A percentile compares a stretch with the other conserved stretches of the same genome.
Evolutionary conservation across 139 green algal species (phyloP).

Genomic region (Ettlia oleoabundans): DNA sequence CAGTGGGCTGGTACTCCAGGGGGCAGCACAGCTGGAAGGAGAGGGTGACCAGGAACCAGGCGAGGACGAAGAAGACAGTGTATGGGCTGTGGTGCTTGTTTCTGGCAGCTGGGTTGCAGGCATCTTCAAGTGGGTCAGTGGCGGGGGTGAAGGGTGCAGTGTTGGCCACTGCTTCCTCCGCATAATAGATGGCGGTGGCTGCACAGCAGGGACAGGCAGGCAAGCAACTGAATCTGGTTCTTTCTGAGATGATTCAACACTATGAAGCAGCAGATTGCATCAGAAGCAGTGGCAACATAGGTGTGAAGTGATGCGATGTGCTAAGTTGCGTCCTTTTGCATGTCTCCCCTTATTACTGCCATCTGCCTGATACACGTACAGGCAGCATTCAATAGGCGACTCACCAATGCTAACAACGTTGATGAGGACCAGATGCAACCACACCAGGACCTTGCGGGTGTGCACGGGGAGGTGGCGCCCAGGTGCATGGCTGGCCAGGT

Average conservation of each 20-base stretch:
- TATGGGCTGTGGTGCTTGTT: neutral
- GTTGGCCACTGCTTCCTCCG: too few relatives aligned
- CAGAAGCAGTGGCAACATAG: too few relatives aligned
- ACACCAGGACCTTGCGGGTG: slow-evolving; percentile 19
- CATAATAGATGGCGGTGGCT: slow-evolving; percentile 18
- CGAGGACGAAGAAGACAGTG: neutral
- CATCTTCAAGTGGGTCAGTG: neutral
- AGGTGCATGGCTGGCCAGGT: neutral
- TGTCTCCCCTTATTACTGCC: too few relatives aligned
- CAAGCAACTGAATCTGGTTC: too few relatives aligned
- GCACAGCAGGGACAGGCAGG: neutral
- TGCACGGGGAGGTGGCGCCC: neutral
- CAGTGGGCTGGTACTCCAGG: slow-evolving; percentile 4
- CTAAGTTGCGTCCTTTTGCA: too few relatives aligned
- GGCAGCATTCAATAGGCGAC: neutral
- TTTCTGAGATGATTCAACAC: too few relatives aligned
- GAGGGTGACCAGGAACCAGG: slow-evolving; percentile 22
- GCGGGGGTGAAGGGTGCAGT: too few relatives aligned
- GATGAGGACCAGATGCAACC: slow-evolving; percentile 22
- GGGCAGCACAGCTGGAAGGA: slow-evolving; percentile 24
- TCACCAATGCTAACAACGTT: slow-evolving; percentile 13
- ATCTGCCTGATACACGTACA: too few relatives aligned
- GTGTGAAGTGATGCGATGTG: too few relatives aligned
- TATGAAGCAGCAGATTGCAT: too few relatives aligned
- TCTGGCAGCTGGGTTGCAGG: neutral